phyloP scores from a whole-genome alignment of 2,329 filamentous ascomycete genomes.

The Colletotrichum sp. region DNA sequence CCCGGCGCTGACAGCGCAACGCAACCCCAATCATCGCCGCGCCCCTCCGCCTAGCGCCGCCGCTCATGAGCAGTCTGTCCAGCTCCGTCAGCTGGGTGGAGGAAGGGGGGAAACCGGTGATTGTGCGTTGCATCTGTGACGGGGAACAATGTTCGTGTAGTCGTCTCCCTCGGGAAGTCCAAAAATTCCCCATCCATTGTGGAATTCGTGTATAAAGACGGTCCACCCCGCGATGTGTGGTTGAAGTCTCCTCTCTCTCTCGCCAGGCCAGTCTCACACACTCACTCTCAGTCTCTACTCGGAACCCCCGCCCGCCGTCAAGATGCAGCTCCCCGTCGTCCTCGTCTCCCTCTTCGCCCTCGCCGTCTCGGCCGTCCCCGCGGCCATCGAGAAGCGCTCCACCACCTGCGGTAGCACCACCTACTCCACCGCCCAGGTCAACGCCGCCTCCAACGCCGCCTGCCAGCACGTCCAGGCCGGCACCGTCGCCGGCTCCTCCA shows the following conservation, averaged over 20 bases:
- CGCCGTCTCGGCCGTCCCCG: slow-evolving; percentile 12
- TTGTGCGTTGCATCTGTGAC: not conserved
- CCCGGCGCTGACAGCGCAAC: not conserved
- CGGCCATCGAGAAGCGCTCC: slow-evolving; percentile 36
- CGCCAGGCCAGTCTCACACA: not conserved
- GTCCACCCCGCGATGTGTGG: not conserved
- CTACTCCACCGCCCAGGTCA: slow-evolving; percentile 57
- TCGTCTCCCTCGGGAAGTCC: not conserved
- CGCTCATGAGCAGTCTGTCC: not conserved
- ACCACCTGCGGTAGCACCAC: slow-evolving; percentile 56
- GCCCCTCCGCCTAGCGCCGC: not conserved
- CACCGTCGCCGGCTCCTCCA: slow-evolving; percentile 35
- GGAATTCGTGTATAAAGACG: not conserved
- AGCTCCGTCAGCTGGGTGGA: not conserved
- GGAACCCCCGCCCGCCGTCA: not conserved
- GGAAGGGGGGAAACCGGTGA: not conserved
- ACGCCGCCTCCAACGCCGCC: slow-evolving; percentile 54
- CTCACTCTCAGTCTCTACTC: not conserved
- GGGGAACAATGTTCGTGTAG: not conserved
- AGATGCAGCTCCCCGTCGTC: slow-evolving; percentile 21
- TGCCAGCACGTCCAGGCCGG: slow-evolving; percentile 54
- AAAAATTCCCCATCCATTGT: not conserved
- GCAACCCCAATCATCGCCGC: not conserved
- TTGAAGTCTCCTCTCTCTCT: not conserved
- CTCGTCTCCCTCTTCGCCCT: slow-evolving; percentile 19